Base-by-base conservation (phyloP, 208 protist genomes). In the Crithidia fasciculata region DNA sequence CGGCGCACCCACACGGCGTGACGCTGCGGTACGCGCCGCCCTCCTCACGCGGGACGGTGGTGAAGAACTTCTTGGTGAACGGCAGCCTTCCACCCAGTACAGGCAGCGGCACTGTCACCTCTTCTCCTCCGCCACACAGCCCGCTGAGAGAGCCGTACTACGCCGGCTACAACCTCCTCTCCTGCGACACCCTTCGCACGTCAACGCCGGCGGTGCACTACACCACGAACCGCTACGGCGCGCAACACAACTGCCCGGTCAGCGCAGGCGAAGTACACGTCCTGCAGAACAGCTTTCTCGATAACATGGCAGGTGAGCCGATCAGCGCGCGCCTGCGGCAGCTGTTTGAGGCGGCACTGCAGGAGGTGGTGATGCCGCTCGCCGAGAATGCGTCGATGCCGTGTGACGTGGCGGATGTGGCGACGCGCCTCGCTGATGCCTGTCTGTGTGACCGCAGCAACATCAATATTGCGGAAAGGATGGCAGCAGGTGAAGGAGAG, bases 161-260 rank as follows among this genome's bases (percentile, higher is more conserved):
- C 71, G 82, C 73, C 8, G 84, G 87, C 28, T 92, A 85, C 69
- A 90, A 89, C 67, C 64, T 92, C 4, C 68, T 89, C 57, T 85
- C 79, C 28, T 86, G 72, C 50, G 62, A 57, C 45, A 43, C 56
- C 37, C 64, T 86, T 12, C 74, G 71, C 50, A 49, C 41, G n/a
- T 44, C 68, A 8, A 69, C 62, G 5, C 72, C 72, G 56, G 13
- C 10, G 47, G 39, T 76, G 15, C 36, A 53, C 10, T 92, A 92
- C 72, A 90, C 82, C 3, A 88, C 82, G 2, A 92, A 90, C 43
- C 82, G 87, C 8, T 86, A 80, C 61, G 63, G 16, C 28, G 78
- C 72, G 3, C 52, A 89, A 70, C 50, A 84, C 50, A 13, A 39
- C 16, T 4, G 13, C 28, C 76, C 72, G 0, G 63, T 81, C 9